Base-by-base conservation (phyloP, 208 protist species). In the Wallacemonas collosoma region DNA sequence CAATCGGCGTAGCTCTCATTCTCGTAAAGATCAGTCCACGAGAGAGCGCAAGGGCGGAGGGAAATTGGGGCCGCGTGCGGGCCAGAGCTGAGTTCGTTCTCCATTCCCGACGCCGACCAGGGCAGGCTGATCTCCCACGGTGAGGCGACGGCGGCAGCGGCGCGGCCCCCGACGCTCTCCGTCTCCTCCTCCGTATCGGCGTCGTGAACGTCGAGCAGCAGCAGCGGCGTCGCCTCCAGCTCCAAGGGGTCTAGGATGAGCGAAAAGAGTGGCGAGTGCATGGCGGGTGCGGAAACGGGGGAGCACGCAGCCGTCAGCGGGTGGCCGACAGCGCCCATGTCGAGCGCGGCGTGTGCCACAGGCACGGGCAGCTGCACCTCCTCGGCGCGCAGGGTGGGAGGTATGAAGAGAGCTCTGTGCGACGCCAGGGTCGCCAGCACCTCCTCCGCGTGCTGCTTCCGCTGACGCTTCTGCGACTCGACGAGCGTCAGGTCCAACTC, bases 341-440 rank as follows among this genome's bases (percentile, higher is more conserved):
- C 5, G 35, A 7, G 12, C 9, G 58, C 9, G 15, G 5, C 41
- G 8, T 44, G 58, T 64, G 40, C 39, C 57, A 69, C 73, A 9
- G 40, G n/a, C 8, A 48, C 50, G 73, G 63, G 48, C 26, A 44
- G 38, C 48, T 68, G 39, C 9, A 17, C 45, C 55, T 72, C 71
- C 36, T 8, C 9, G 35, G 71, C 71, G 71, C 41, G 67, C 58
- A 73, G 43, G 4, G 72, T 72, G 3, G 82, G 82, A 3, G 80
- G 68, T 72, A 87, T 26, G 45, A 87, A 87, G 14, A 83, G 82
- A 2, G 60, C 64, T 1, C 71, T 73, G 54, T 83, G 75, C 3
- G 63, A 41, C 36, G 68, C 62, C 14, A 87, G 70, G 4, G 71
- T 80, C 7, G 50, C 71, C 58, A 87, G 61, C 51, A 87, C 53